These are phyloP conservation scores for Podospora sp. DNA, from an alignment of 495 filamentous ascomycete genomes.

Conservation along the genomic window DNA sequence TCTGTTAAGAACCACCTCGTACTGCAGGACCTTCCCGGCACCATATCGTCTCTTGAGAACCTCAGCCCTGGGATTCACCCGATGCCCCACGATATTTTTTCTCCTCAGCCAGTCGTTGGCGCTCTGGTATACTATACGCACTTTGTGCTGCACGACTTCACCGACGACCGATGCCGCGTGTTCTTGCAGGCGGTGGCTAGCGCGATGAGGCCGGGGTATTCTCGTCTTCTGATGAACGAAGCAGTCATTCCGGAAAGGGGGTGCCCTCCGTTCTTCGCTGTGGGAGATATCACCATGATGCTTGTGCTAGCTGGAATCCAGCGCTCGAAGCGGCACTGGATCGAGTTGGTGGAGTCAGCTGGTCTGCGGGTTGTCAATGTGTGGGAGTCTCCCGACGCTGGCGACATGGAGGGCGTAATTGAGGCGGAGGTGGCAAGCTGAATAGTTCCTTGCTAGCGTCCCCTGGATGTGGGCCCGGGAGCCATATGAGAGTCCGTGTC, in stretches of 20 bases:
- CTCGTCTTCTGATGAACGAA: slow-evolving; percentile 54
- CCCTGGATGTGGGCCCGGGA: too few relatives aligned
- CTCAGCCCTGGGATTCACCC: background rate
- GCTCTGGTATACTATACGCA: slow-evolving; percentile 49
- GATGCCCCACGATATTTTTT: background rate
- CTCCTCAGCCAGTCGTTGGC: slow-evolving; percentile 16
- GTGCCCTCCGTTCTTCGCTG: background rate
- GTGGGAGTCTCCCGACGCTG: background rate
- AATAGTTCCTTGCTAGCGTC: too few relatives aligned
- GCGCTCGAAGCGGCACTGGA: slow-evolving; percentile 1
- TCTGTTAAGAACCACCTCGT: background rate
- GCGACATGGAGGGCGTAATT: background rate
- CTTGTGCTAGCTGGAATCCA: background rate
- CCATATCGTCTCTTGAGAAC: background rate
- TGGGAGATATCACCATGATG: slow-evolving; percentile 6
- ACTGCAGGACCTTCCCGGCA: background rate
- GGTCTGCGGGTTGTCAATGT: background rate
- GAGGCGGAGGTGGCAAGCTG: background rate
- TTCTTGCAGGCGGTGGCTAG: slow-evolving; percentile 41
- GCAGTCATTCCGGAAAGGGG: slow-evolving; percentile 45
- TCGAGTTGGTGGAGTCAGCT: background rate
- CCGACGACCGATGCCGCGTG: slow-evolving; percentile 39
- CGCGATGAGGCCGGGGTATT: slow-evolving; percentile 51
- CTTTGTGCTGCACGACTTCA: slow-evolving; percentile 51
- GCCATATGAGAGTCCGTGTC: background rate